These are phyloP conservation scores for Pterulicium gracile DNA, from an alignment of 1,284 basidiomycete species.

Conservation along the genomic window DNA sequence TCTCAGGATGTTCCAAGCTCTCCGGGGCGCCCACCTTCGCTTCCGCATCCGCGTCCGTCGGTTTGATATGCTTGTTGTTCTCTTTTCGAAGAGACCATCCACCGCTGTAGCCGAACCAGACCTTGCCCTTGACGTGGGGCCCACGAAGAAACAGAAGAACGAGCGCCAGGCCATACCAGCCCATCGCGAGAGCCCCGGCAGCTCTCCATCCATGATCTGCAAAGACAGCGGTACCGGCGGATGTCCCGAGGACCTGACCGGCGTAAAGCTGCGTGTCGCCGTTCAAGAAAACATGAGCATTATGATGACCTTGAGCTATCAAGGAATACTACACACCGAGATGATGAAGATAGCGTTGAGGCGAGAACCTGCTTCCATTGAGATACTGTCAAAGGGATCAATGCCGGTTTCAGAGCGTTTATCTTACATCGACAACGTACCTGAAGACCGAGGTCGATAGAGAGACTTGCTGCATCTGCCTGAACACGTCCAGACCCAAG, in stretches of 20 bases:
- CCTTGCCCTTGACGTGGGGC: conserved; percentile 13
- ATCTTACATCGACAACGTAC: conserved; percentile 13
- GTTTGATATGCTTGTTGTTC: neutral
- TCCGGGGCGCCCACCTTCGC: too few species aligned
- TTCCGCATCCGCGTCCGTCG: neutral
- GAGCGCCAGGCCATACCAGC: conserved; percentile 19
- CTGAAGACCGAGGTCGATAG: conserved; percentile 25
- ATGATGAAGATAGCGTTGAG: conserved; percentile 41
- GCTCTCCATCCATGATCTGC: conserved; percentile 25
- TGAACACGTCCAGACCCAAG: conserved; percentile 29
- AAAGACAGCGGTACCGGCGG: conserved; percentile 26
- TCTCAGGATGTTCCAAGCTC: neutral
- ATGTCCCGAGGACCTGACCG: conserved; percentile 25
- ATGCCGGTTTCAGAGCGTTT: conserved; percentile 1
- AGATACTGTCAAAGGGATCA: conserved; percentile 10
- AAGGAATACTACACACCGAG: conserved; percentile 18
- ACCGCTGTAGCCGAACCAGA: conserved; percentile 18
- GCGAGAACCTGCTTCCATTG: conserved; percentile 29
- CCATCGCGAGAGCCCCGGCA: conserved; percentile 22
- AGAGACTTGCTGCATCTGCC: conserved; percentile 33
- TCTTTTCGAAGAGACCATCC: conserved; percentile 6
- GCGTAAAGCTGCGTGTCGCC: conserved; percentile 13
- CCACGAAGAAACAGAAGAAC: conserved; percentile 15
- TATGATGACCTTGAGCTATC: conserved; percentile 10
- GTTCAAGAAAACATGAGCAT: conserved; percentile 1